Conservation (phyloP, 2,329 filamentous ascomycete genomes). For the Epichloe sibirici region DNA sequence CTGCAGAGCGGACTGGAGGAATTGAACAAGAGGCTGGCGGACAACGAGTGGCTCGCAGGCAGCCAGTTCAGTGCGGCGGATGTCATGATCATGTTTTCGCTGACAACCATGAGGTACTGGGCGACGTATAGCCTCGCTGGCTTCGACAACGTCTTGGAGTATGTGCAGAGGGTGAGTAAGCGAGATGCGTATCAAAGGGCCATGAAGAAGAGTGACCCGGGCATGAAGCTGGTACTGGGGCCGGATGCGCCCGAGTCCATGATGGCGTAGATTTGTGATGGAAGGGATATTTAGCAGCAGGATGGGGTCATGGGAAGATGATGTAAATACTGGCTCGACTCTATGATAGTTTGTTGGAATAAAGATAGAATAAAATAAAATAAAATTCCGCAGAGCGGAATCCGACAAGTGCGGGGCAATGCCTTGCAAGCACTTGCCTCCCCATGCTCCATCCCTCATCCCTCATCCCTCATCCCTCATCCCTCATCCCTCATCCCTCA, state of each 20-base stretch:
- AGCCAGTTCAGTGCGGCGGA: slow-evolving; percentile 52
- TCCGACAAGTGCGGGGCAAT: no score
- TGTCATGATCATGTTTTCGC: slow-evolving; percentile 47
- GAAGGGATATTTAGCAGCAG: neutral
- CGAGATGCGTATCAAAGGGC: slow-evolving; percentile 35
- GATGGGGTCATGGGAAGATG: neutral
- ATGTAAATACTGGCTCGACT: neutral
- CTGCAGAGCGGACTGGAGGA: slow-evolving; percentile 31
- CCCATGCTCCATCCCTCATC: no score
- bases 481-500: no score
- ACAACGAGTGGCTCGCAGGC: slow-evolving; percentile 45
- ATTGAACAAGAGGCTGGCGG: slow-evolving; percentile 36
- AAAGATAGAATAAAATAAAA: no score
- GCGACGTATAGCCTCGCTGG: slow-evolving; percentile 26
- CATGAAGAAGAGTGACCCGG: slow-evolving; percentile 37
- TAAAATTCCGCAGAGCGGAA: no score
- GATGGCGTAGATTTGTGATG: neutral
- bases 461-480: no score
- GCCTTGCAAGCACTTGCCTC: no score
- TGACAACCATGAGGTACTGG: slow-evolving; percentile 50
- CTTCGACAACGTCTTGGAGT: slow-evolving; percentile 32
- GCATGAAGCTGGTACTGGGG: slow-evolving; percentile 22
- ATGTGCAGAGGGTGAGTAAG: slow-evolving; percentile 29
- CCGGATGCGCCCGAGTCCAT: slow-evolving; percentile 9
- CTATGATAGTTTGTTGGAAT: no score